Base-by-base conservation (phyloP, 768 basidiomycete genomes). In the Wakefieldia striispora region DNA sequence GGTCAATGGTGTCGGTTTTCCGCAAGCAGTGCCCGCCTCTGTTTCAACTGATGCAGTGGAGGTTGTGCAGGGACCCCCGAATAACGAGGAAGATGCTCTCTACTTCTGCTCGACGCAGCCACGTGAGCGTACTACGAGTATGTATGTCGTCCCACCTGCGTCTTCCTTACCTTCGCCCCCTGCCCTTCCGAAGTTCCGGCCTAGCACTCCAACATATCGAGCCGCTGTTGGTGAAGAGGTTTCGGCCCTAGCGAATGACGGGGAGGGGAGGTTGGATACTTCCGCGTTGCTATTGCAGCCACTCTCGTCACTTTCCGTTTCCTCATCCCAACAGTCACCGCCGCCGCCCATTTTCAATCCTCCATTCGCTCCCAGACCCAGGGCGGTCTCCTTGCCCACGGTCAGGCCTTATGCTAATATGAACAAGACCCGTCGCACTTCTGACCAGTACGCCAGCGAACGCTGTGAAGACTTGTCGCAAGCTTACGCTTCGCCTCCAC, bases 281-380 rank as follows among this genome's bases (percentile, higher is more conserved):
- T 68, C 66, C 34, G 56, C 64, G 14, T 42, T 68, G 23, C 35
- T 70, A n/a, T 49, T 64, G 37, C 66, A 62, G 37, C 68, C 68
- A 10, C 26, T 66, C 7, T 55, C 66, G 11, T 51, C 55, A 1
- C 49, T 56, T 7, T 47, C 49, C 26, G 29, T 51, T 37, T 50
- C 58, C 9, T 40, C 67, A 1, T 42, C 49, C n/a, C 19, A 50
- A 17, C 49, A 39, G 34, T 17, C 51, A 10, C 12, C 42, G 6
- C 14, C 55, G 40, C 35, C 59, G 8, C 45, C 54, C 23, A 41
- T 40, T 16, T 43, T 51, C 37, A 51, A 44, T 34, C 37, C 43
- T 14, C 21, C 55, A 3, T 57, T 62, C 31, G 26, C 45, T 46
- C 53, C 62, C 26, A 50, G 62, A 17, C 54, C 58, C 14, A 68